These are phyloP conservation scores for Kwoniella pini DNA, from an alignment of 768 basidiomycete genomes.

Conservation along the genomic window DNA sequence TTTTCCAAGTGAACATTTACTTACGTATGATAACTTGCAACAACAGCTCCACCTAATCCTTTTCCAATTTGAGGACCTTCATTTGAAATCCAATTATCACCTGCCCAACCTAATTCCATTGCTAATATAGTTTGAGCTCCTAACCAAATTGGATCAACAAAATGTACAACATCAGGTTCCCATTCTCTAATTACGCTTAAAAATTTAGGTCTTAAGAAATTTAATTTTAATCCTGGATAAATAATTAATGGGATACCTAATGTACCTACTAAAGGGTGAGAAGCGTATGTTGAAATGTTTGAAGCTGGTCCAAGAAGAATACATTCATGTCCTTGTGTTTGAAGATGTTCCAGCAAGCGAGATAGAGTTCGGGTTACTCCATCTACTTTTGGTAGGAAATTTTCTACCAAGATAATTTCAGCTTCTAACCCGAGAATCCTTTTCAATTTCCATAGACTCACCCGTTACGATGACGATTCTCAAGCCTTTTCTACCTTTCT, in stretches of 20 bases:
- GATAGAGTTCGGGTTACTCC: constrained; percentile 59
- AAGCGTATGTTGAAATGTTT: constrained; percentile 55
- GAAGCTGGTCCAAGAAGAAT: constrained; percentile 58
- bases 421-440: too few relatives aligned
- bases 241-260: constrained; percentile 56
- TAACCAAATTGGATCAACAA: constrained; percentile 60
- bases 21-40: constrained; percentile 57
- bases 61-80: constrained; percentile 44
- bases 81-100: constrained; percentile 49
- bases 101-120: constrained; percentile 56
- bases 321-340: constrained; percentile 57
- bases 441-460: too few relatives aligned
- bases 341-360: constrained; percentile 57
- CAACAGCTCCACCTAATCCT: constrained; percentile 53
- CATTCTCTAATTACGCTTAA: constrained; percentile 54
- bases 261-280: constrained; percentile 57
- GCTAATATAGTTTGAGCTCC: constrained; percentile 58
- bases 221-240: constrained; percentile 57
- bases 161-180: constrained; percentile 58
- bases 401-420: constrained; percentile 49
- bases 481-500: constrained; percentile 41
- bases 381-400: constrained; percentile 58
- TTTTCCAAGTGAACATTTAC: too few relatives aligned
- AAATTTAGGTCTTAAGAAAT: constrained; percentile 58
- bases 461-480: constrained; percentile 52